Conservation (phyloP, 495 filamentous ascomycete genomes). For the Rostrohypoxylon terebratum region DNA sequence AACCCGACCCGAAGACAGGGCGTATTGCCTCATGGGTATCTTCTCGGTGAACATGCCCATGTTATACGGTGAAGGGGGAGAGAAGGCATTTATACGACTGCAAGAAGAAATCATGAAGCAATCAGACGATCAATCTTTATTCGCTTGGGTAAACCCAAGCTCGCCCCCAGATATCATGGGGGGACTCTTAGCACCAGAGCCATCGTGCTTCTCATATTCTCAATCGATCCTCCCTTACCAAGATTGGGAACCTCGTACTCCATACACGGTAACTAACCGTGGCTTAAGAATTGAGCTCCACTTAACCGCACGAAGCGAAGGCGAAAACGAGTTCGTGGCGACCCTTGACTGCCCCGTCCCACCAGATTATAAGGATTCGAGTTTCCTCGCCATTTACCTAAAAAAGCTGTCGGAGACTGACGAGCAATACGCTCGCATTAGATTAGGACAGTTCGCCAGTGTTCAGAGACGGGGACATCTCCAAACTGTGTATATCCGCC, state of each 20-base stretch:
- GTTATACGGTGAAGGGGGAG: slow-evolving; percentile 45
- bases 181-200: slow-evolving; percentile 15
- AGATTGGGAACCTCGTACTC: slow-evolving; percentile 32
- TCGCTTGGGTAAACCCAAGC: neutral
- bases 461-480: slow-evolving; percentile 18
- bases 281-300: slow-evolving; percentile 27
- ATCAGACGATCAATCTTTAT: slow-evolving; percentile 16
- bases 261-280: slow-evolving; percentile 27
- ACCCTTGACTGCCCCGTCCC: slow-evolving; percentile 33
- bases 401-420: slow-evolving; percentile 27
- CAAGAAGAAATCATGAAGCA: slow-evolving; percentile 32
- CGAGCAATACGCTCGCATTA: slow-evolving; percentile 31
- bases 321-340: slow-evolving; percentile 8
- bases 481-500: slow-evolving; percentile 34
- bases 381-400: slow-evolving; percentile 33
- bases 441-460: slow-evolving; percentile 27
- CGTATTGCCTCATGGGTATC: slow-evolving; percentile 47
- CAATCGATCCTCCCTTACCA: slow-evolving; percentile 17
- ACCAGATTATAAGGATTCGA: slow-evolving; percentile 34
- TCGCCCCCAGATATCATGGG: slow-evolving; percentile 5
- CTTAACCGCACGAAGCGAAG: slow-evolving; percentile 5
- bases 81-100: slow-evolving; percentile 45
- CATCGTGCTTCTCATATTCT: slow-evolving; percentile 19
- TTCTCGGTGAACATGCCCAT: slow-evolving; percentile 48
- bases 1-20: slow-evolving; percentile 41